These are phyloP conservation scores for Lachnellula subtilissima DNA, from an alignment of 2,329 filamentous ascomycete species.

Conservation along the genomic window DNA sequence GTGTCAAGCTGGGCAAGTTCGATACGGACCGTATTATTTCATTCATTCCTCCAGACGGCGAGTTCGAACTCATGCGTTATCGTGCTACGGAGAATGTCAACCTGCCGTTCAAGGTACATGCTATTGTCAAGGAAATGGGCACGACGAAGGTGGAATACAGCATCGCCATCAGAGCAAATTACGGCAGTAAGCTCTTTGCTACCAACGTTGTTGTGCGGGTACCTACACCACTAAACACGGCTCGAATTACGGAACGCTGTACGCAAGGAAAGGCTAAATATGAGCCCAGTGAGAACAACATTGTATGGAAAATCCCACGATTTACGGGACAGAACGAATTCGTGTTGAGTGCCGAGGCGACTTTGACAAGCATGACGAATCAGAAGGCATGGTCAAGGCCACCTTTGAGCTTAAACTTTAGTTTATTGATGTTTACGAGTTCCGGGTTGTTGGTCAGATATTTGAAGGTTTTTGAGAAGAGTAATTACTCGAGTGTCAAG, in stretches of 20 bases:
- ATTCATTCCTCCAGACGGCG: constrained; percentile 93
- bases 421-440: constrained; percentile 95
- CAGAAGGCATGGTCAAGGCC: constrained; percentile 96
- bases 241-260: constrained; percentile 85
- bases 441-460: constrained; percentile 89
- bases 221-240: constrained; percentile 93
- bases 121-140: constrained; percentile 95
- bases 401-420: constrained; percentile 87
- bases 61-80: constrained; percentile 98
- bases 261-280: constrained; percentile 98
- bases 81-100: constrained; percentile 98
- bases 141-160: constrained; percentile 98
- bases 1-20: constrained; percentile 95
- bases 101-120: constrained; percentile 96
- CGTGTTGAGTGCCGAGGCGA: constrained; percentile 89
- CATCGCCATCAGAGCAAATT: constrained; percentile 96
- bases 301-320: constrained; percentile 98
- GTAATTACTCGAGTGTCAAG: constrained; percentile 96
- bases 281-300: constrained; percentile 95
- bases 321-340: constrained; percentile 98
- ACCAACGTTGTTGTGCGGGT: constrained; percentile 94
- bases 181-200: constrained; percentile 90
- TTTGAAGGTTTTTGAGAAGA: constrained; percentile 98
- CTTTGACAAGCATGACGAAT: constrained; percentile 93
- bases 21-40: constrained; percentile 95